Conservation (phyloP, 495 filamentous ascomycete species). For the Jackrogersella multiformis region DNA sequence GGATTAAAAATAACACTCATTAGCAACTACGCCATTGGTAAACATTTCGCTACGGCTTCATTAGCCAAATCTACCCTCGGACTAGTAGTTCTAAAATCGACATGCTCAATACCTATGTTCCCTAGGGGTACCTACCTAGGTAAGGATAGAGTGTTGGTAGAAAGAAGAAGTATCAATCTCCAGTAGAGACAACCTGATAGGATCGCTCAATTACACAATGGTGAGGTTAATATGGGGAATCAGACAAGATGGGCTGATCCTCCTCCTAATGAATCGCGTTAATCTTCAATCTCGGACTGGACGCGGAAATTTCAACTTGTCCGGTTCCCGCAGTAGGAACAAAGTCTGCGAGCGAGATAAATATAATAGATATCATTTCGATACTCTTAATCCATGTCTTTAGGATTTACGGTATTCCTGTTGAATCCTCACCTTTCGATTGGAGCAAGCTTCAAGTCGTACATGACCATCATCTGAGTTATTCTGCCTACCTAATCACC, state of each 20-base stretch:
- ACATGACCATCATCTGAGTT: not conserved
- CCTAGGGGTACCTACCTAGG: too few relatives aligned
- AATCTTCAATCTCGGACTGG: not conserved
- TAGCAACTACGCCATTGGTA: too few relatives aligned
- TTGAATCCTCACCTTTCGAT: not conserved
- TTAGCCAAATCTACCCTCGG: too few relatives aligned
- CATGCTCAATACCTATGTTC: too few relatives aligned
- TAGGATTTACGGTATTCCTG: not conserved
- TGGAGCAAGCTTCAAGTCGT: not conserved
- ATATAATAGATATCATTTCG: not conserved
- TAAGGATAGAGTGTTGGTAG: too few relatives aligned
- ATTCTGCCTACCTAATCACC: not conserved
- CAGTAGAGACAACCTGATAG: not conserved
- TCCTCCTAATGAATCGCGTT: not conserved
- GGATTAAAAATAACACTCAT: too few relatives aligned
- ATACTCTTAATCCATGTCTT: not conserved
- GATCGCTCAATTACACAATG: not conserved
- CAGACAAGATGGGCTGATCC: conserved; percentile 12
- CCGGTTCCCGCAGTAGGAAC: conserved; percentile 5
- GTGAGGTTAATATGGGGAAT: conserved; percentile 9
- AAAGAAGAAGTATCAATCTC: not conserved
- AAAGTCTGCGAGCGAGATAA: not conserved
- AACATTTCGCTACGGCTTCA: too few relatives aligned
- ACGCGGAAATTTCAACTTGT: conserved; percentile 35
- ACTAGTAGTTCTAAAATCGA: too few relatives aligned